Percentiles rank a stretch among this genome's conserved stretches.
These are phyloP conservation scores for Anisodus acutangulus DNA, from an alignment of 257 asterid genomes.

Conservation along the genomic window DNA sequence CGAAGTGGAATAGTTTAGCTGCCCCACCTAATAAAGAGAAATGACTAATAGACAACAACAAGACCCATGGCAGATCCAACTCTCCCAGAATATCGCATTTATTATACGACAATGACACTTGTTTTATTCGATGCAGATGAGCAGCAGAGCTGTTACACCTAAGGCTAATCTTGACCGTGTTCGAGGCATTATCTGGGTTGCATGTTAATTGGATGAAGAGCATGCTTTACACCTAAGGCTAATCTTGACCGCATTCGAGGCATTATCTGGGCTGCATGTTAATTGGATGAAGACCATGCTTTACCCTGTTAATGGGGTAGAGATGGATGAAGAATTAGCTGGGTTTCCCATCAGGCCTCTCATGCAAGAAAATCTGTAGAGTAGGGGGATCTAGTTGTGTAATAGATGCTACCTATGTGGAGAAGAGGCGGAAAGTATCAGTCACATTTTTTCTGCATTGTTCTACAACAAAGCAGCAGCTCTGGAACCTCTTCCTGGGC, in stretches of 20 bases:
- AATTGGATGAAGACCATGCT: not conserved
- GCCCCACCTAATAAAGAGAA: slow-evolving; percentile 13
- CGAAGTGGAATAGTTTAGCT: not conserved
- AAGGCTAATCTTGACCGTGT: not conserved
- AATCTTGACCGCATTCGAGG: not conserved
- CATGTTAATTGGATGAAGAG: not conserved
- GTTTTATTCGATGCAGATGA: not conserved
- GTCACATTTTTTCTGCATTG: not conserved
- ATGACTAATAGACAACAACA: not conserved
- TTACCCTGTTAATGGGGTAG: not conserved
- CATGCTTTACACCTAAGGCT: not conserved
- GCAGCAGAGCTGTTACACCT: not conserved
- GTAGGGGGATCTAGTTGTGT: not conserved
- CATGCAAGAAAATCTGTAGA: not conserved
- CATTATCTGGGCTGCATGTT: not conserved
- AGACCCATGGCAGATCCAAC: not conserved
- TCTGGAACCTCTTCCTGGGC: not conserved
- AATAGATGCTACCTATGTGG: not conserved
- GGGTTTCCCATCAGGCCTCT: not conserved
- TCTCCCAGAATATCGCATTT: not conserved
- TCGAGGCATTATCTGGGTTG: not conserved
- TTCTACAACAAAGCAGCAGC: not conserved
- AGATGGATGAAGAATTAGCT: not conserved
- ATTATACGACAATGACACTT: not conserved
- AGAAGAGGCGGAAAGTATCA: not conserved